phyloP scores from a whole-genome alignment of 768 basidiomycete species.

The Scleroderma bovista region DNA sequence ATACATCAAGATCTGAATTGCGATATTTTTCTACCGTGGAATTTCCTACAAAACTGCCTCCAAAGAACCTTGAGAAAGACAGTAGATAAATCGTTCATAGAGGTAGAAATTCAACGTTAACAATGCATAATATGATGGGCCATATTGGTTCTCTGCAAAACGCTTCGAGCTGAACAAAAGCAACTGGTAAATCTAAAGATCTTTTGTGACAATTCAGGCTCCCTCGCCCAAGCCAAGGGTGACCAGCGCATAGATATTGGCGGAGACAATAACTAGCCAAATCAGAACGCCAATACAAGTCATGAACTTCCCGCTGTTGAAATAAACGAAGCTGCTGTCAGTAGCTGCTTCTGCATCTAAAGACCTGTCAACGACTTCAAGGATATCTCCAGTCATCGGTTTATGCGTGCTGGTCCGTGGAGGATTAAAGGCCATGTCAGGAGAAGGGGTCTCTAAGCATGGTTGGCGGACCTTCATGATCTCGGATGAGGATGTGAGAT shows the following conservation, averaged over 20 bases:
- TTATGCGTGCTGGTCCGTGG: background rate
- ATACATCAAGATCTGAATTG: background rate
- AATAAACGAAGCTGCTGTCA: slow-evolving; percentile 47
- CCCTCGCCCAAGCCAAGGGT: slow-evolving; percentile 43
- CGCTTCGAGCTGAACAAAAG: no score
- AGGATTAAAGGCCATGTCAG: background rate
- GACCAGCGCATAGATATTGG: slow-evolving; percentile 74
- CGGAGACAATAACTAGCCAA: slow-evolving; percentile 60
- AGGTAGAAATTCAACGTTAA: no score
- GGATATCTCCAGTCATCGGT: background rate
- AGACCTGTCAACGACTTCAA: background rate
- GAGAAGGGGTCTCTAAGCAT: background rate
- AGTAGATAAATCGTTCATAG: no score
- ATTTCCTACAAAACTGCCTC: no score
- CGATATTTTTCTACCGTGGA: no score
- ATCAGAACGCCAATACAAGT: slow-evolving; percentile 49
- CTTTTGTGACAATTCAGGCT: no score
- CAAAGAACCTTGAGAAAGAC: no score
- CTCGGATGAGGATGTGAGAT: slow-evolving; percentile 56
- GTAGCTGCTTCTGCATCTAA: slow-evolving; percentile 2
- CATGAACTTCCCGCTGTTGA: slow-evolving; percentile 51
- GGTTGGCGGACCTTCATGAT: slow-evolving; percentile 61
- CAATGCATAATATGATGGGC: no score
- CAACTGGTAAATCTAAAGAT: no score
- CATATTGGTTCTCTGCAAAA: no score